phyloP scores from a whole-genome alignment of 371 early-diverging fungal species.

The Rhizopus arrhizus region DNA sequence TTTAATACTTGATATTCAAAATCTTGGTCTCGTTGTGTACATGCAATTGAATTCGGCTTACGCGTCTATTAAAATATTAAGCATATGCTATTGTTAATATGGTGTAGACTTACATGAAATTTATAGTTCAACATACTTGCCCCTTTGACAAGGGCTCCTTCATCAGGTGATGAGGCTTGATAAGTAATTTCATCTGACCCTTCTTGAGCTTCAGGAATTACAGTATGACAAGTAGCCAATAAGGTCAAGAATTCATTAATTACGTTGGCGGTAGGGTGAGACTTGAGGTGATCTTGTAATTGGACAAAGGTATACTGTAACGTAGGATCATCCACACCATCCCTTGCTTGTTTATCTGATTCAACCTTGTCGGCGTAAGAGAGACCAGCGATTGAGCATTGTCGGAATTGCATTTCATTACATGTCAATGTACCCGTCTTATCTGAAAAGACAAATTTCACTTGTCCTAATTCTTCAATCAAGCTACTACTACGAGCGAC shows the following conservation, averaged over 20 bases:
- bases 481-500: conserved; percentile 85
- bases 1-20: conserved; percentile 87
- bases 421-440: conserved; percentile 97
- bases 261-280: conserved; percentile 63
- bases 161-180: conserved; percentile 92
- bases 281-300: conserved; percentile 63
- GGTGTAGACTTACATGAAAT: conserved; percentile 49
- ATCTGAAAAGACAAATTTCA: conserved; percentile 85
- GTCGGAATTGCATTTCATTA: conserved; percentile 94
- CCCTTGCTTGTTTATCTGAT: conserved; percentile 73
- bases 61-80: conserved; percentile 63
- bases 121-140: conserved; percentile 66
- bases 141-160: conserved; percentile 87
- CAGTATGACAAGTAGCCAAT: conserved; percentile 95
- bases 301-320: conserved; percentile 71
- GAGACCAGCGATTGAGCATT: conserved; percentile 79
- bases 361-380: conserved; percentile 79
- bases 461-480: conserved; percentile 92
- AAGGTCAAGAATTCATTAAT: conserved; percentile 79
- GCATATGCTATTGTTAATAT: background rate
- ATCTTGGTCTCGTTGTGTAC: conserved; percentile 65
- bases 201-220: conserved; percentile 86
- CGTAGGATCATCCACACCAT: conserved; percentile 62
- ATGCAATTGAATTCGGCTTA: conserved; percentile 84
- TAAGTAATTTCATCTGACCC: conserved; percentile 74